Base-by-base conservation (phyloP, 768 basidiomycete species). In the Mrakia hoshinonis region DNA sequence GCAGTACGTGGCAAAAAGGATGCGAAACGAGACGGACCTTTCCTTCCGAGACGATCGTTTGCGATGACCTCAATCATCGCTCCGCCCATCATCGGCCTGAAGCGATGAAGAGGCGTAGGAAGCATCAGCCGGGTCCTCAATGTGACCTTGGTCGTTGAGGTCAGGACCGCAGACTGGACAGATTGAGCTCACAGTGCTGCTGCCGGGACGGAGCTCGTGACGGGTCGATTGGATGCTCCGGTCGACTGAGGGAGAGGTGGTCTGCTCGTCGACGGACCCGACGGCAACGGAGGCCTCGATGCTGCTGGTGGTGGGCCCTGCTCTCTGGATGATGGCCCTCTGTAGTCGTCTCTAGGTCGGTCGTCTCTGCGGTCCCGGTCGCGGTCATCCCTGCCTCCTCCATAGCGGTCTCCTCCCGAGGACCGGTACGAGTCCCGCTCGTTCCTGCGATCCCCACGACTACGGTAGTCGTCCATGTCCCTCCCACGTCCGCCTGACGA, bases 31-130 rank as follows among this genome's bases (percentile, higher is more conserved):
- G 18, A 74, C 82, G 58, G 24, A 91, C 93, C 92, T 88, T 94
- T 95, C 73, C 90, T 87, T 68, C 94, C 93, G 61, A 94, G 84
- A 79, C 93, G 90, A 83, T 95, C 92, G 81, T 97, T 97, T 10
- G 92, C 93, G 77, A 95, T 95, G 74, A 96, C 85, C 87, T 96
- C 76, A 34, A 78, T 74, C 70, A 75, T 58, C 18, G 75, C 74
- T 12, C 63, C 62, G 11, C 60, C 67, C 70, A 52, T 75, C 74
- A 36, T 74, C 66, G 39, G 29, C 6, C 31, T 63, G 3, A 11
- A 55, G 49, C 12, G 66, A 62, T 36, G 0, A 38, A 34, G 36
- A 52, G 5, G 3, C 49, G 26, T 54, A 29, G 66, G 11, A 36
- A 12, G 54, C 46, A n/a, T 51, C 54, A 61, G 51, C 70, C 63